These are phyloP conservation scores for Colletotrichum tropicale DNA, from an alignment of 2,329 filamentous ascomycete genomes.

Conservation along the genomic window DNA sequence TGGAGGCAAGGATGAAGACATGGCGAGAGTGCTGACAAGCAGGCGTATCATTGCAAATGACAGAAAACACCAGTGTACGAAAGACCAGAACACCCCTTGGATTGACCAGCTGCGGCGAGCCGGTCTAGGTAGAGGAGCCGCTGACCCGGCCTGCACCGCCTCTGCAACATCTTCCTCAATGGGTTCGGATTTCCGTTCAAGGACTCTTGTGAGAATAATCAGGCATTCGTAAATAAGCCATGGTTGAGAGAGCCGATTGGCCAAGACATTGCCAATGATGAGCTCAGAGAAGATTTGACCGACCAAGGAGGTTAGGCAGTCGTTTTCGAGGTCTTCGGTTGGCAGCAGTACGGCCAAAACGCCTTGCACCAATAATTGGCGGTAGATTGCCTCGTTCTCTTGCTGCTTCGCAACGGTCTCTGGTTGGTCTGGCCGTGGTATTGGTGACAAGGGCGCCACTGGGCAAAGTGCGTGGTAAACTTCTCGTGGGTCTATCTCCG, in stretches of 20 bases:
- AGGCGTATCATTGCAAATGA: constrained; percentile 69
- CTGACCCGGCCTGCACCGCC: background rate
- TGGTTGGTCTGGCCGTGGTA: constrained; percentile 63
- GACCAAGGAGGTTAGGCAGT: constrained; percentile 81
- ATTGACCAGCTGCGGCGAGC: constrained; percentile 39
- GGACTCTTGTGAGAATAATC: constrained; percentile 67
- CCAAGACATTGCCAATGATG: constrained; percentile 82
- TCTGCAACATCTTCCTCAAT: constrained; percentile 13
- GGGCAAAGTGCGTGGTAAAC: constrained; percentile 87
- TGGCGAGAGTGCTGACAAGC: constrained; percentile 66
- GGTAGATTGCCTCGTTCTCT: constrained; percentile 82
- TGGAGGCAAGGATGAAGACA: constrained; percentile 70
- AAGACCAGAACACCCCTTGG: constrained; percentile 57
- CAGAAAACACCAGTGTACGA: constrained; percentile 59
- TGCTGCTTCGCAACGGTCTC: constrained; percentile 63
- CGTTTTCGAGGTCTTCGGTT: constrained; percentile 90
- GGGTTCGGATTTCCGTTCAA: constrained; percentile 29
- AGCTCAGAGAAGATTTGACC: constrained; percentile 89
- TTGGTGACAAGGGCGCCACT: constrained; percentile 79
- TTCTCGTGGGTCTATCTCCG: constrained; percentile 66
- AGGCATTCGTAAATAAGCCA: constrained; percentile 89
- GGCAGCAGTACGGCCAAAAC: constrained; percentile 84
- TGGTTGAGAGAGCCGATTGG: constrained; percentile 81
- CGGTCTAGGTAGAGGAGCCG: background rate
- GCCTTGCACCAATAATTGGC: constrained; percentile 85